phyloP scores from a whole-genome alignment of 306 rosid genomes.

The Urtica urens region DNA sequence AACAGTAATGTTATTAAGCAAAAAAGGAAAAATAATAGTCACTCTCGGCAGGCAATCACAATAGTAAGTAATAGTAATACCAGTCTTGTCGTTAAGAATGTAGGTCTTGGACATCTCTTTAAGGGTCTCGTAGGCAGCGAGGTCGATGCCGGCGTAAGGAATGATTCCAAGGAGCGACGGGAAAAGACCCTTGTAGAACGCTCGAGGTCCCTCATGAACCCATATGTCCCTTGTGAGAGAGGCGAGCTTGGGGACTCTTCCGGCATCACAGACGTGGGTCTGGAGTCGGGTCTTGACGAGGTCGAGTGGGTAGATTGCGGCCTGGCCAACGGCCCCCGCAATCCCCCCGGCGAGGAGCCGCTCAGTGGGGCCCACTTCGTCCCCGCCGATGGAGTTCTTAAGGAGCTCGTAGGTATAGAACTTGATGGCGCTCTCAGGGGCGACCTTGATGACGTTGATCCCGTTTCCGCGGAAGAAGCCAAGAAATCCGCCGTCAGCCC shows the following conservation, averaged over 20 bases:
- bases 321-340: constrained; percentile 92
- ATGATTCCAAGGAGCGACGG: constrained; percentile 91
- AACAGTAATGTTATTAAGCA: constrained; percentile 18
- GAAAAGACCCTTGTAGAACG: constrained; percentile 77
- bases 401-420: constrained; percentile 73
- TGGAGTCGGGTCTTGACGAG: constrained; percentile 86
- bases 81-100: constrained; percentile 46
- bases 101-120: constrained; percentile 81
- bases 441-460: constrained; percentile 82
- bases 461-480: constrained; percentile 95
- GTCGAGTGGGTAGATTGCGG: constrained; percentile 84
- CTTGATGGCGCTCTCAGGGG: constrained; percentile 92
- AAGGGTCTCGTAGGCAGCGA: constrained; percentile 78
- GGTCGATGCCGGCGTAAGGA: constrained; percentile 96
- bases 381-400: constrained; percentile 48
- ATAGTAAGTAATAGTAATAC: constrained; percentile 25
- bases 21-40: neutral
- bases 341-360: constrained; percentile 73
- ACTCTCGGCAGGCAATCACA: too few species aligned
- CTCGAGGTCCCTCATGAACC: constrained; percentile 85
- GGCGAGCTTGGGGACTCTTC: constrained; percentile 52
- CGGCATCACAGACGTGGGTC: constrained; percentile 47
- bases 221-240: constrained; percentile 64
- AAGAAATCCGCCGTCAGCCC: constrained; percentile 60
- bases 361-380: constrained; percentile 45